These are phyloP conservation scores for Fusarium bactridioides DNA, from an alignment of 2,329 filamentous ascomycete species.

Conservation along the genomic window DNA sequence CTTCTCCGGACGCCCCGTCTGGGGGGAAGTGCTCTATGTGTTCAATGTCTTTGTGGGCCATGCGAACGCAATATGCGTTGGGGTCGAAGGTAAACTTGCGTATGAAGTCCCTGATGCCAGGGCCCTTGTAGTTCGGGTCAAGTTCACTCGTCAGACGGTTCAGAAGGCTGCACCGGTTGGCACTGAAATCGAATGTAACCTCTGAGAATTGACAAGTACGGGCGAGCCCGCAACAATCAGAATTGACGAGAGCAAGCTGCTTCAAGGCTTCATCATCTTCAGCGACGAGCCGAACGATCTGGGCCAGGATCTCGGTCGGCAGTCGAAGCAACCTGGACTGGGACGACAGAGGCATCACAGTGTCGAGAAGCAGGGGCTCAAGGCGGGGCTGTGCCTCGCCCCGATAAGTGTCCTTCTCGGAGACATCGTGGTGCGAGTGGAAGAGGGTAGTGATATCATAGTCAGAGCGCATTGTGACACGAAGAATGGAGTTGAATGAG, in stretches of 20 bases:
- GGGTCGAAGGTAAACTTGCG: too few species aligned
- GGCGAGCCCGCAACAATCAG: conserved; percentile 24
- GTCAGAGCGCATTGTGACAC: not conserved
- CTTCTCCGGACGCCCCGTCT: too few species aligned
- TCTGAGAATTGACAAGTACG: conserved; percentile 22
- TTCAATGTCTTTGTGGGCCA: too few species aligned
- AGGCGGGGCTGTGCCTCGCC: not conserved
- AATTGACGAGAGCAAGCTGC: conserved; percentile 14
- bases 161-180: too few species aligned
- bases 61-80: too few species aligned
- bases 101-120: too few species aligned
- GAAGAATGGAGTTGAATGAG: not conserved
- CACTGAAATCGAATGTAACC: not conserved
- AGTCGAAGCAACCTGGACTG: conserved; percentile 1
- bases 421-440: too few species aligned
- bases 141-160: too few species aligned
- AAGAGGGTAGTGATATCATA: not conserved
- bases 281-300: conserved; percentile 12
- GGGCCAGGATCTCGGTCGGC: conserved; percentile 11
- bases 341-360: not conserved
- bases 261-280: not conserved
- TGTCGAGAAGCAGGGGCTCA: conserved; percentile 1
- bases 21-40: too few species aligned
- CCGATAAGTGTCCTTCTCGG: not conserved
- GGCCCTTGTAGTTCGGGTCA: too few species aligned